phyloP scores from a whole-genome alignment of 108 stramenopile genomes.

The Fragilariopsis cylindrus region DNA sequence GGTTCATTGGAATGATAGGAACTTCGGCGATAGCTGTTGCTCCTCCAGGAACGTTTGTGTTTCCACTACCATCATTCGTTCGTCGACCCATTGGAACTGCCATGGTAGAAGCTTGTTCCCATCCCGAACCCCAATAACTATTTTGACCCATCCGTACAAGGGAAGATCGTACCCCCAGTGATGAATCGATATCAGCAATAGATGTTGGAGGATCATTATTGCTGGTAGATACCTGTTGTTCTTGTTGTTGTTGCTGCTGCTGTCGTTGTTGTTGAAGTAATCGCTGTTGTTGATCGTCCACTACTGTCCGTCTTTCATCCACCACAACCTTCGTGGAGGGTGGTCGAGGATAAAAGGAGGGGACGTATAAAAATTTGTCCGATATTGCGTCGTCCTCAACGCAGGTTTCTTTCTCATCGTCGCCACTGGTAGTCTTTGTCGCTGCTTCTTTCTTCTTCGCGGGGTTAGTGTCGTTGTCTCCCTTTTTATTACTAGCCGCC shows the following conservation, averaged over 20 bases:
- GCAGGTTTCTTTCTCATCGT: neutral
- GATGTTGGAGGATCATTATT: neutral
- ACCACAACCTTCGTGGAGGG: constrained; percentile 20
- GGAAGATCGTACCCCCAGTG: constrained; percentile 43
- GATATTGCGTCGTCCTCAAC: neutral
- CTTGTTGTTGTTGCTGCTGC: constrained; percentile 12
- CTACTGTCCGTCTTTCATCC: constrained; percentile 19
- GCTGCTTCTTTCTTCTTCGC: neutral
- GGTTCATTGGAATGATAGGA: constrained; percentile 56
- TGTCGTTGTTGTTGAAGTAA: constrained; percentile 6
- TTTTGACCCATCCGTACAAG: constrained; percentile 46
- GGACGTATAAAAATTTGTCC: constrained; percentile 8
- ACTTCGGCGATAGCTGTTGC: constrained; percentile 8
- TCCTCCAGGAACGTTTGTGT: neutral
- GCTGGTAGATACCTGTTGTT: constrained; percentile 4
- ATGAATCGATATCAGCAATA: neutral
- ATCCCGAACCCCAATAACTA: constrained; percentile 41
- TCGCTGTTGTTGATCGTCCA: constrained; percentile 13
- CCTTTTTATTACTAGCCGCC: constrained; percentile 8
- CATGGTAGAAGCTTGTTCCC: constrained; percentile 20
- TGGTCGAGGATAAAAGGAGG: constrained; percentile 38
- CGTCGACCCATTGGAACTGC: constrained; percentile 31
- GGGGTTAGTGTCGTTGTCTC: neutral
- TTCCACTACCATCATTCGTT: neutral
- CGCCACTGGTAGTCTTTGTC: neutral